phyloP scores from a whole-genome alignment of 2,329 filamentous ascomycete species.

The Pezicula carpinea region DNA sequence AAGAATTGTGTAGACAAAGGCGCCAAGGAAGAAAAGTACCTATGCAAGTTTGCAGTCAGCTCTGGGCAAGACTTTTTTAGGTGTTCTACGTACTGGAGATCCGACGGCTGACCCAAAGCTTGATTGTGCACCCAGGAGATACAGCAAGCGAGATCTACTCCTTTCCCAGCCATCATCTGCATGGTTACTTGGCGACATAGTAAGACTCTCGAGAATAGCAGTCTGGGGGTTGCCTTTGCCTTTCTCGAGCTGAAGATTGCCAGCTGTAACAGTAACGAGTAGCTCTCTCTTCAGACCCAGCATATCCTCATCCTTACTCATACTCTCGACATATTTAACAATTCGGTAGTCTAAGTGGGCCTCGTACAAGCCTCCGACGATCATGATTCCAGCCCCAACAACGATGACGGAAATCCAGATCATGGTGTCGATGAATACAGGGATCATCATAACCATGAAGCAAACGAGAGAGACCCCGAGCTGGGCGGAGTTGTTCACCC shows the following conservation, averaged over 20 bases:
- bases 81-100: conserved; percentile 3
- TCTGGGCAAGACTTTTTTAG: too few relatives aligned
- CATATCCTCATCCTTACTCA: conserved; percentile 6
- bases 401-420: conserved; percentile 16
- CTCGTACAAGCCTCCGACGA: conserved; percentile 10
- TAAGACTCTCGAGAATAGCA: conserved; percentile 7
- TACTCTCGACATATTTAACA: conserved; percentile 6
- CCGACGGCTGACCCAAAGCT: conserved; percentile 16
- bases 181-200: background rate
- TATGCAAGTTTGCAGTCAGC: too few relatives aligned
- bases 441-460: conserved; percentile 8
- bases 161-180: conserved; percentile 1
- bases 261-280: conserved; percentile 13
- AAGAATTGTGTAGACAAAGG: conserved; percentile 16
- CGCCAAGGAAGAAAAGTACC: conserved; percentile 16
- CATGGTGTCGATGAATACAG: conserved; percentile 9
- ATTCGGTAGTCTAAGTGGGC: conserved; percentile 12
- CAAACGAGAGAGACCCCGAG: conserved; percentile 10
- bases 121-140: conserved; percentile 16
- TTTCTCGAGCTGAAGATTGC: conserved; percentile 12
- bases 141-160: conserved; percentile 20
- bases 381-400: conserved; percentile 13
- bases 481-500: conserved; percentile 5
- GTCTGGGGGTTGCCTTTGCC: conserved; percentile 5
- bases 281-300: conserved; percentile 14